Evolutionary conservation across 2,329 filamentous ascomycete species (phyloP), one percentile per base, ranked within the genome.

Genomic region (Aspergillus costaricaensis): DNA sequence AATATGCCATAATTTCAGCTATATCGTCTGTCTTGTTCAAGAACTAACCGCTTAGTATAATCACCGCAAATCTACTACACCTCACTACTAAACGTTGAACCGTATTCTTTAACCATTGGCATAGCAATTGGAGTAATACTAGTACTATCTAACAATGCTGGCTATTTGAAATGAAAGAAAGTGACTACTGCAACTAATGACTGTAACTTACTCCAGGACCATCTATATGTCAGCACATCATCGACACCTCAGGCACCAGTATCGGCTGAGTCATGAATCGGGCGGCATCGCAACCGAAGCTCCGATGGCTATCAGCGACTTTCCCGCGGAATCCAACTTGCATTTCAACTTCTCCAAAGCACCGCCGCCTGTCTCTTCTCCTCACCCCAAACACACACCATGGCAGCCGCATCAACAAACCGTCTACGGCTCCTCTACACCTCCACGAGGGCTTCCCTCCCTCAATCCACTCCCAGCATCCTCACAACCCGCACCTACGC

Each of bases 381-480:
- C 43, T 47, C 39, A 43, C 21, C 15, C 5, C 43, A 17, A 32
- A 39, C 50, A 32, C 19, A 21, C 50, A 71, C 53, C 57, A 77
- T 77, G 75, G 71, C 75, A 57, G 68, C 68, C 61, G 66, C 66
- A 51, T 71, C 75, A 38, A 68, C 73, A 57, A 69, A 63, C 57
- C 68, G 68, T 25, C 64, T 77, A 51, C 70, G 75, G 59, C 68
- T 67, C 51, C 58, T 78, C 23, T 73, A 68, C 57, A 68, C 69
- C 27, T 72, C 72, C 21, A 67, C 69, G 60, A 65, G 62, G 38
- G 56, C 62, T 9, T 19, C 43, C 47, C 8, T 67, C 27, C 58
- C 65, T 59, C 64, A 70, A 43, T 27, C 59, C 32, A 36, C 32
- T 2, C 32, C 32, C 8, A 59, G 64, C 8, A 43, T 61, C 30